Evolutionary conservation across 208 protist genomes (phyloP).

Genomic region (Leishmania amazonensis): DNA sequence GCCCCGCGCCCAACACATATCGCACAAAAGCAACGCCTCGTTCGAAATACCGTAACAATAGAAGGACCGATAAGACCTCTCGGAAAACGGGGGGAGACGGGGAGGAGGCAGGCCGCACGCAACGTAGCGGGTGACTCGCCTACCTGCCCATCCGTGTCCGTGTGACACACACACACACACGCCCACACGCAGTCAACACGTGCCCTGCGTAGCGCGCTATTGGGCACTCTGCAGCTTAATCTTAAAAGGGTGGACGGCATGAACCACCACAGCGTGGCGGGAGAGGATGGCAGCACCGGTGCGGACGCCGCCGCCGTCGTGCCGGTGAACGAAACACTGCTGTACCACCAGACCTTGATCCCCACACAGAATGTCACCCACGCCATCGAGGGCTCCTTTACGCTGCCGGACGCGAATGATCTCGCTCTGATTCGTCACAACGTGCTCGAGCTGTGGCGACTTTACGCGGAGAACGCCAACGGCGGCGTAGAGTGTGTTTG

Average conservation of each 20-base stretch:
- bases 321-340: constrained; percentile 42
- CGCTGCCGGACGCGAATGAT: constrained; percentile 63
- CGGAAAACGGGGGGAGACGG: too few relatives aligned
- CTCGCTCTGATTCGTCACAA: constrained; percentile 72
- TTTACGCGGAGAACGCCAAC: constrained; percentile 44
- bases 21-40: not conserved
- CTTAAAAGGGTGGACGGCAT: not conserved
- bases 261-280: not conserved
- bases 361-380: constrained; percentile 76
- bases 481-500: constrained; percentile 67
- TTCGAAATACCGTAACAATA: too few relatives aligned
- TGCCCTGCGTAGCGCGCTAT: not conserved
- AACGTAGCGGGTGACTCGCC: not conserved
- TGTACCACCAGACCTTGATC: constrained; percentile 88
- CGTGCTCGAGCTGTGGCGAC: constrained; percentile 73
- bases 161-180: not conserved
- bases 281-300: not conserved
- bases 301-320: constrained; percentile 5
- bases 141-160: not conserved
- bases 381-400: constrained; percentile 77
- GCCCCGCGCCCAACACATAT: not conserved
- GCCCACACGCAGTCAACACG: not conserved
- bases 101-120: not conserved
- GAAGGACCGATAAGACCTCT: too few relatives aligned
- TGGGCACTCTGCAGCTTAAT: not conserved